Evolutionary conservation across 257 asterid species (phyloP).

Genomic region (Galeopsis tetrahit): DNA sequence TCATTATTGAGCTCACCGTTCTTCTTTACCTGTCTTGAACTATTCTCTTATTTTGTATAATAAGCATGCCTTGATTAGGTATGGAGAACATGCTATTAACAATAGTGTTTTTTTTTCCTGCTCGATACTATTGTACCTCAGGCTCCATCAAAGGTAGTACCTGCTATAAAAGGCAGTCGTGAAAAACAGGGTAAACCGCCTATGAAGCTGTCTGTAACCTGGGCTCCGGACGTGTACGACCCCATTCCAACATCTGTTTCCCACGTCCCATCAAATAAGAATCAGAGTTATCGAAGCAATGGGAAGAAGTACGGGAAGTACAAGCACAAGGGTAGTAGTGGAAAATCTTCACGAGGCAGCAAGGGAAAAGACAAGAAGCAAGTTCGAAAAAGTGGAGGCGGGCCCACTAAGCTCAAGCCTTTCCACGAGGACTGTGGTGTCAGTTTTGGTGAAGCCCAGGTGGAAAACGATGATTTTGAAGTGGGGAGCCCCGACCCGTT

Average conservation of each 20-base stretch:
- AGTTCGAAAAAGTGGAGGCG: conserved; percentile 53
- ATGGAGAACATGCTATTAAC: conserved; percentile 19
- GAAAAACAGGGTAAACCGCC: conserved; percentile 70
- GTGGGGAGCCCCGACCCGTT: conserved; percentile 43
- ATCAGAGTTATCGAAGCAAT: conserved; percentile 54
- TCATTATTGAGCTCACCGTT: conserved; percentile 14
- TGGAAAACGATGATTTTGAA: conserved; percentile 31
- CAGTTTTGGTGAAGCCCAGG: conserved; percentile 34
- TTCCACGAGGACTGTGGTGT: conserved; percentile 39
- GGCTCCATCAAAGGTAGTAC: conserved; percentile 63
- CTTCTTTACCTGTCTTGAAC: neutral
- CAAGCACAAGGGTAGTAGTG: conserved; percentile 62
- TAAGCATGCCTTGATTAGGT: neutral
- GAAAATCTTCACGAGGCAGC: conserved; percentile 67
- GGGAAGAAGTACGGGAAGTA: conserved; percentile 66
- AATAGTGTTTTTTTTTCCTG: conserved; percentile 26
- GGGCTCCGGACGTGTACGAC: conserved; percentile 97
- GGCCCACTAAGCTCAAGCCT: conserved; percentile 48
- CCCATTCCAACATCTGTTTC: conserved; percentile 87
- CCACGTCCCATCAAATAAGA: conserved; percentile 66
- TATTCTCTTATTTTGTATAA: neutral
- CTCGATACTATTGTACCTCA: conserved; percentile 45
- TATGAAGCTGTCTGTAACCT: conserved; percentile 62
- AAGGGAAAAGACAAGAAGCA: conserved; percentile 82
- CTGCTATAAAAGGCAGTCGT: conserved; percentile 98